Evolutionary conservation across 2,329 filamentous ascomycete species (phyloP).

Genomic region (Ophiocordyceps camponoti-floridani): DNA sequence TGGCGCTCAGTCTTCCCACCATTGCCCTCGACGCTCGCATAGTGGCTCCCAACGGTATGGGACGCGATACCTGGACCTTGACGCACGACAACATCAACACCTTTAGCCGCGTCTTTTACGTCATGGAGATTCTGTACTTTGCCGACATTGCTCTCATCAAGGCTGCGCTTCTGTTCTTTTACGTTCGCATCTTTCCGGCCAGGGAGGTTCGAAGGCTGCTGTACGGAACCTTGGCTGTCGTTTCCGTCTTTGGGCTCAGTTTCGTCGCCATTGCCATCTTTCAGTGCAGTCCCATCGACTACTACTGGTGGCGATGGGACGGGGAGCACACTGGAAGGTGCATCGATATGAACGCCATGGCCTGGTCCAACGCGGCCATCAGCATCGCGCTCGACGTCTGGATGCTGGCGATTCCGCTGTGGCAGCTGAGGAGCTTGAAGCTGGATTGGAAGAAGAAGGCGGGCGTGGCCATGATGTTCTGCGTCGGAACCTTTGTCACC

Average conservation of each 20-base stretch:
- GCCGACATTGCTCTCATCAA: conserved; percentile 26
- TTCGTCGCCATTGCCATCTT: conserved; percentile 27
- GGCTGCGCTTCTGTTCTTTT: conserved; percentile 34
- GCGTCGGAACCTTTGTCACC: conserved; percentile 25
- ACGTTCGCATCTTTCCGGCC: conserved; percentile 33
- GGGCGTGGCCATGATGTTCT: conserved; percentile 31
- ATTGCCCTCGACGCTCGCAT: conserved; percentile 15
- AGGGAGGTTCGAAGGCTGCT: conserved; percentile 19
- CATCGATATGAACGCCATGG: conserved; percentile 27
- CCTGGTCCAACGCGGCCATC: conserved; percentile 32
- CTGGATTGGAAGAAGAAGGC: conserved; percentile 29
- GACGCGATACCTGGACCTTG: conserved; percentile 32
- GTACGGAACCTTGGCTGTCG: conserved; percentile 22
- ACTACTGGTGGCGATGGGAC: conserved; percentile 36
- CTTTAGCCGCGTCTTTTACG: conserved; percentile 24
- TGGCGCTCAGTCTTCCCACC: conserved; percentile 11
- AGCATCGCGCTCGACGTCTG: conserved; percentile 33
- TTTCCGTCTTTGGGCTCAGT: conserved; percentile 17
- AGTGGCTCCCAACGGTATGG: conserved; percentile 22
- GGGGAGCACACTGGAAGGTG: conserved; percentile 27
- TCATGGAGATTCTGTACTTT: conserved; percentile 27
- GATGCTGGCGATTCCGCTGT: conserved; percentile 32
- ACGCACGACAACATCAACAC: conserved; percentile 19
- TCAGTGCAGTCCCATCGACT: conserved; percentile 30
- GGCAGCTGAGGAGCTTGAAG: conserved; percentile 21